Base-by-base conservation (phyloP, 2,329 filamentous ascomycete genomes). In the Aphanocladium album region DNA sequence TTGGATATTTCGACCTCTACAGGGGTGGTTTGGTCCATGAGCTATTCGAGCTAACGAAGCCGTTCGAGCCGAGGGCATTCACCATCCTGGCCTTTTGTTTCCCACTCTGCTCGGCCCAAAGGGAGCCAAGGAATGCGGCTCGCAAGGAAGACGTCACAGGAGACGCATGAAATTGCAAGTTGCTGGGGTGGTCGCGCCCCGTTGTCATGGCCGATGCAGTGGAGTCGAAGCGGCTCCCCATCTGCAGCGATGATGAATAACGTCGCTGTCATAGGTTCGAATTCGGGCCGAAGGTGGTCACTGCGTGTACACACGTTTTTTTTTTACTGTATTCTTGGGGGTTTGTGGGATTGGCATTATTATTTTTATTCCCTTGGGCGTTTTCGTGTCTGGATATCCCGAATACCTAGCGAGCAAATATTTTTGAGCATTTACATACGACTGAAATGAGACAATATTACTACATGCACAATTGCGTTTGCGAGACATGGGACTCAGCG, bases 361-460 rank as follows among this genome's bases (percentile, higher is more conserved):
- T 23, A n/a, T 23, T 37, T 37, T 41, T 25, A 12, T 43, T 19
- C 21, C 6, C 39, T 45, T 35, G 2, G 43, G 54, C 54, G 54
- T 57, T 35, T 8, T 45, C 12, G 37, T 55, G 25, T 14, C 14
- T 56, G 53, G 54, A 19, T 57, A n/a, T n/a, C n/a, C n/a, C n/a
- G n/a, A n/a, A 57, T 35, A 35, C 33, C 33, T 35, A 35, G 54
- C 54, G 23, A 57, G 53, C 39, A 47, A n/a, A 14, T 35, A 35
- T 46, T 47, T 47, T 47, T 47, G 21, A 35, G 54, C 41, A 57
- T 57, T 57, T 56, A 56, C 37, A 21, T 33, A 35, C 33, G 33
- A 43, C 16, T 41, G 51, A 30, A 56, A 37, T 37, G 54, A 57
- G 54, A 57, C 54, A 57, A 25, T 43, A 41, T 54, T 57, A 37